phyloP scores from a whole-genome alignment of 1,139 yeast genomes.

The Lodderomyces parapsilosis region DNA sequence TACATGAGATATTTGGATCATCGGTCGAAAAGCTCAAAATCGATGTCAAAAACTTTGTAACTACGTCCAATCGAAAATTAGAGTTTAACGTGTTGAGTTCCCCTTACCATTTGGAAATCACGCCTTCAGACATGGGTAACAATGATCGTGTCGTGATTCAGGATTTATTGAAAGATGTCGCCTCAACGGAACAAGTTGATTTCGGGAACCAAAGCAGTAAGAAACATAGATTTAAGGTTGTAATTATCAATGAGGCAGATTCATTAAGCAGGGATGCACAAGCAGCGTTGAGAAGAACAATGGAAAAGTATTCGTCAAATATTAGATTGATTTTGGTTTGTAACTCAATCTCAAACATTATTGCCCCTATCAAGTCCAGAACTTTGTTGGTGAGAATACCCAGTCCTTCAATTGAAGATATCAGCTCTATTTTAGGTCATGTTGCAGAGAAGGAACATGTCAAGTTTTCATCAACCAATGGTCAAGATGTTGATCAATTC shows the following conservation, averaged over 20 bases:
- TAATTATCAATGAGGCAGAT: slow-evolving; percentile 93
- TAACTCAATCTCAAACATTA: slow-evolving; percentile 86
- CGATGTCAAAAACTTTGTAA: slow-evolving; percentile 80
- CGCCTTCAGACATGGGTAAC: slow-evolving; percentile 96
- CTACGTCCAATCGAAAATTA: slow-evolving; percentile 68
- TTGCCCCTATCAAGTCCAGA: slow-evolving; percentile 92
- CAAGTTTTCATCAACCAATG: slow-evolving; percentile 38
- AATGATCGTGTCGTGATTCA: slow-evolving; percentile 94
- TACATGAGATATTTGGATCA: slow-evolving; percentile 78
- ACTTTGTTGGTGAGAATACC: slow-evolving; percentile 83
- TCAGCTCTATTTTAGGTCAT: slow-evolving; percentile 48
- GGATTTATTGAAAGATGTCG: slow-evolving; percentile 88
- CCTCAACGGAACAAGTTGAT: slow-evolving; percentile 93
- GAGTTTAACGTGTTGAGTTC: slow-evolving; percentile 91
- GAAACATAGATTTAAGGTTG: slow-evolving; percentile 83
- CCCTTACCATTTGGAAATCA: slow-evolving; percentile 87
- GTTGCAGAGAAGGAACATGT: slow-evolving; percentile 61
- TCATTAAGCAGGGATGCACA: slow-evolving; percentile 92
- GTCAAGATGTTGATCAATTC: slow-evolving; percentile 36
- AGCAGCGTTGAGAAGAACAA: slow-evolving; percentile 94
- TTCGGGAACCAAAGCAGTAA: slow-evolving; percentile 42
- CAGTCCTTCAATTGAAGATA: slow-evolving; percentile 68
- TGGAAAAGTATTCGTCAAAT: slow-evolving; percentile 93
- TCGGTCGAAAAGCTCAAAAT: slow-evolving; percentile 82
- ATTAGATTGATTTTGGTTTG: slow-evolving; percentile 82